Conservation (phyloP, 129 eudicot species). For the Helianthus annuus region HanXRQr2.0-SUNRISE NC_035440.2:102519467-102519966, state of each 20-base stretch:
- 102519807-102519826: constrained; percentile 54
- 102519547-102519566: too few relatives aligned
- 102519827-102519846: too few relatives aligned
- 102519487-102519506: too few relatives aligned
- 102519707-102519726: constrained; percentile 79
- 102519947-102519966: too few relatives aligned
- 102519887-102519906: constrained; percentile 68
- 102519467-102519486: too few relatives aligned
- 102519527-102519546: too few relatives aligned
- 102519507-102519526: too few relatives aligned
- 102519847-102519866: constrained; percentile 51
- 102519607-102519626: constrained; percentile 74
- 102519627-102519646: constrained; percentile 85
- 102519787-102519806: constrained; percentile 84
- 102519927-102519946: too few relatives aligned
- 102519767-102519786: constrained; percentile 86
- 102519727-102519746: constrained; percentile 92
- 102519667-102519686: constrained; percentile 93
- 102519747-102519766: constrained; percentile 72
- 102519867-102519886: constrained; percentile 91
- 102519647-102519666: constrained; percentile 83
- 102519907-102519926: constrained; percentile 57
- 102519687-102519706: constrained; percentile 93
- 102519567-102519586: constrained; percentile 60
- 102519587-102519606: constrained; percentile 83